These are phyloP conservation scores for Groenewaldozyma sp. DNA, from an alignment of 1,139 yeast species.

Conservation along the genomic window DNA sequence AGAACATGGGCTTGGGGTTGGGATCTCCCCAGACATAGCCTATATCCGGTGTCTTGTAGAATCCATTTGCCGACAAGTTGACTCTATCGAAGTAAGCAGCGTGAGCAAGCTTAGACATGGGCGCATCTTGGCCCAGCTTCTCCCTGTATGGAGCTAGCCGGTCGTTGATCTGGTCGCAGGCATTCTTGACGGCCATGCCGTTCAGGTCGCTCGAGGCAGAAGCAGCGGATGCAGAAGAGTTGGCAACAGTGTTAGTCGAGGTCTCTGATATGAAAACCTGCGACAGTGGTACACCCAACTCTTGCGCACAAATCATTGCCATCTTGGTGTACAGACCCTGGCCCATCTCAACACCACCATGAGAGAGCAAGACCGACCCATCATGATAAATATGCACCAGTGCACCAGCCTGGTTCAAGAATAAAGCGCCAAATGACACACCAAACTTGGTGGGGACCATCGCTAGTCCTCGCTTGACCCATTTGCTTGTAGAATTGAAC, in stretches of 20 bases:
- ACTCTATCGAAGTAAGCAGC: conserved; percentile 37
- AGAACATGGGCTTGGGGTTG: conserved; percentile 36
- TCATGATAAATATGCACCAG: conserved; percentile 38
- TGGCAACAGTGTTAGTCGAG: conserved; percentile 38
- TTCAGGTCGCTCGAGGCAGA: conserved; percentile 39
- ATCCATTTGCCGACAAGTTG: conserved; percentile 40
- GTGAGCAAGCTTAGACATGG: conserved; percentile 33
- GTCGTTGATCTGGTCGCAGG: conserved; percentile 36
- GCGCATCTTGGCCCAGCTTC: conserved; percentile 29
- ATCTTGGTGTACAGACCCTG: conserved; percentile 42
- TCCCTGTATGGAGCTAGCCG: conserved; percentile 33
- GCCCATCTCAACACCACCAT: conserved; percentile 44
- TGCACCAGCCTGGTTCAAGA: conserved; percentile 40
- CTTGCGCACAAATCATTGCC: conserved; percentile 38
- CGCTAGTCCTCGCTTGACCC: conserved; percentile 39
- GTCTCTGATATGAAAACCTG: conserved; percentile 37
- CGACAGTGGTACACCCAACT: conserved; percentile 33
- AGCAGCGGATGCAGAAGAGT: conserved; percentile 40
- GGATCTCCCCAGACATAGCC: conserved; percentile 35
- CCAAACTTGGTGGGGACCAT: conserved; percentile 40
- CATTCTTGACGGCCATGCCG: conserved; percentile 39
- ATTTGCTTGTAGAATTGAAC: conserved; percentile 32
- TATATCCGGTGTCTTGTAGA: conserved; percentile 41
- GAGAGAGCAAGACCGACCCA: conserved; percentile 36
- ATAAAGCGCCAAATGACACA: conserved; percentile 37